Evolutionary conservation across 768 basidiomycete species (phyloP), one percentile per base, ranked within the genome.

Genomic region (Hortiboletus campestris): DNA sequence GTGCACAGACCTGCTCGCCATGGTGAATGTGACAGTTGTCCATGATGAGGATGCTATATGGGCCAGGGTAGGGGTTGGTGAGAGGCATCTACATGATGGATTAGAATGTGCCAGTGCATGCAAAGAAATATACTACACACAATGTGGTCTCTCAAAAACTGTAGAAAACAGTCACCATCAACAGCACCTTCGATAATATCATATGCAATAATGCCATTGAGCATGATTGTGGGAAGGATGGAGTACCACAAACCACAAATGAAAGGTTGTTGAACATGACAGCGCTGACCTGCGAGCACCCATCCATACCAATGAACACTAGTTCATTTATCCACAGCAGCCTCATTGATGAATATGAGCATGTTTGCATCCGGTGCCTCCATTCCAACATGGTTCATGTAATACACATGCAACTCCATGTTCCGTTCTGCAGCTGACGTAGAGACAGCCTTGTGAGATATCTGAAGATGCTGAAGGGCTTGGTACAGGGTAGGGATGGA

Each of bases 11-110:
- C 22, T 67, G 62, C 62, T 55, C 22, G 4, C 31, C 9, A 0
- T 54, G 38, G 40, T 47, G 65, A n/a, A 70, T 72, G 2, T n/a
- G 25, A 28, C 59, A 64, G 29, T 68, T 70, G 39, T 71, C 62
- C 36, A 69, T 59, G 1, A 69, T 29, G 2, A 70, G 41, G 0
- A 72, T 42, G 19, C 59, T 58, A 4, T 3, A 1, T 0, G 34
- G 36, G 0, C 53, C 49, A 36, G 52, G 46, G 19, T 60, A 60
- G 0, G 41, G 42, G 4, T 13, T 54, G 4, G 35, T 60, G 0
- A 53, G 48, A 4, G 41, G 49, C 46, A 61, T 55, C 56, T 60
- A 19, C n/a, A n/a, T n/a, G n/a, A n/a, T n/a, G n/a, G n/a, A n/a
- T n/a, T n/a, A n/a, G n/a, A n/a, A n/a, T n/a, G n/a, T n/a, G n/a